Conservation (phyloP, 179 eudicot genomes). For the Amaranthus tricolor region DNA sequence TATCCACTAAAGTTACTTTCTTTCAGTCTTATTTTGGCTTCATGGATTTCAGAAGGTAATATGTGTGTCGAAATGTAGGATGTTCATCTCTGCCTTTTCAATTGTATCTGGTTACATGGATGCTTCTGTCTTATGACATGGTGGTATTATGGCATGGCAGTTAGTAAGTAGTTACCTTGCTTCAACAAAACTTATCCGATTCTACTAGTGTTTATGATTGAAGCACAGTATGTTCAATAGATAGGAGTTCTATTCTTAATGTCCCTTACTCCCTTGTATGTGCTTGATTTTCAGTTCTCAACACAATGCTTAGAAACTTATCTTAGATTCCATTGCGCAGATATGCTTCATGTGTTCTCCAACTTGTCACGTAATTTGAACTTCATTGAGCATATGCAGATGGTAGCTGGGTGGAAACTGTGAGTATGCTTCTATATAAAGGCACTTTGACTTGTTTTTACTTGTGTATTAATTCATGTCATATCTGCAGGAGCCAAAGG, state of each 20-base stretch:
- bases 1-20: neutral
- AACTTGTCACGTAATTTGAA: conserved; percentile 80
- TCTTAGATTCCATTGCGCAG: conserved; percentile 49
- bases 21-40: neutral
- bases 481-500: conserved; percentile 67
- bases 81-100: neutral
- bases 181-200: neutral
- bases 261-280: neutral
- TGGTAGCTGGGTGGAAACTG: conserved; percentile 92
- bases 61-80: neutral
- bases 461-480: neutral
- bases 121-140: no score
- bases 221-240: neutral
- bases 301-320: conserved; percentile 13
- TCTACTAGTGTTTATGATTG: neutral
- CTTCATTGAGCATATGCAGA: conserved; percentile 72
- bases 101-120: neutral
- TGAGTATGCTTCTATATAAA: conserved; percentile 38
- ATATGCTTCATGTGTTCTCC: conserved; percentile 84
- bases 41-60: neutral
- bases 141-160: neutral
- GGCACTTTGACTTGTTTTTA: neutral
- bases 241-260: neutral
- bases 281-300: conserved; percentile 1
- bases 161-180: neutral